phyloP scores from a whole-genome alignment of 1,284 basidiomycete genomes.

The Termitomyces sp. region DNA sequence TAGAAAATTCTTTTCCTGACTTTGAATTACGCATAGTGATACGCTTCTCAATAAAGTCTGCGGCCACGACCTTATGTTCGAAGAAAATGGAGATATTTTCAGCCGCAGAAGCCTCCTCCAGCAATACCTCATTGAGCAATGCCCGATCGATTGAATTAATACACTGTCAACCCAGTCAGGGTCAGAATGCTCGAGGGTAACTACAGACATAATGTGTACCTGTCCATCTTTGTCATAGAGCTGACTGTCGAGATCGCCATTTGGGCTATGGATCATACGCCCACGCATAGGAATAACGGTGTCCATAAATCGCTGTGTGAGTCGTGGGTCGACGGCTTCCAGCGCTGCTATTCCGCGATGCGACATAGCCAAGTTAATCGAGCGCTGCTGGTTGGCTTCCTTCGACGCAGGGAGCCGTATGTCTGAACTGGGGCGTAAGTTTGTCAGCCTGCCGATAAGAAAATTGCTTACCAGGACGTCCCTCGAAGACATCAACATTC shows the following conservation, averaged over 20 bases:
- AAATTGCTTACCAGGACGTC: slow-evolving; percentile 63
- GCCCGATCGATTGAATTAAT: slow-evolving; percentile 93
- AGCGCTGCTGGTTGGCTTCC: slow-evolving; percentile 65
- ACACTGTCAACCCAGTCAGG: slow-evolving; percentile 46
- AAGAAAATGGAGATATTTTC: slow-evolving; percentile 72
- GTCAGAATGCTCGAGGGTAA: slow-evolving; percentile 20
- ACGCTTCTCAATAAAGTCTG: slow-evolving; percentile 68
- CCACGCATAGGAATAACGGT: slow-evolving; percentile 91
- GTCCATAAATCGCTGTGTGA: slow-evolving; percentile 72
- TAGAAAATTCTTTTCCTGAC: slow-evolving; percentile 40
- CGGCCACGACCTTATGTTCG: slow-evolving; percentile 69
- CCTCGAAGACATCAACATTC: slow-evolving; percentile 87
- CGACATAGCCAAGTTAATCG: slow-evolving; percentile 96
- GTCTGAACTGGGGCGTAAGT: slow-evolving; percentile 41
- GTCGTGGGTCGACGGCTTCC: slow-evolving; percentile 69
- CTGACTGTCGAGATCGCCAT: slow-evolving; percentile 75
- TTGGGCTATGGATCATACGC: slow-evolving; percentile 86
- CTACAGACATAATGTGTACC: slow-evolving; percentile 42
- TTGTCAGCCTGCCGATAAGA: slow-evolving; percentile 11
- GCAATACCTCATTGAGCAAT: slow-evolving; percentile 81
- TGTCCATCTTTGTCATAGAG: slow-evolving; percentile 84
- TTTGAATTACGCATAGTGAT: slow-evolving; percentile 46
- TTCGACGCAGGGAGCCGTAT: slow-evolving; percentile 67
- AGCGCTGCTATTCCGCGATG: slow-evolving; percentile 88
- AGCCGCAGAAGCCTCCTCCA: slow-evolving; percentile 62